Percentiles rank a stretch among this genome's conserved stretches.
Conservation (phyloP, 805 yeast genomes). For the Dipodascopsis tothii region DNA sequence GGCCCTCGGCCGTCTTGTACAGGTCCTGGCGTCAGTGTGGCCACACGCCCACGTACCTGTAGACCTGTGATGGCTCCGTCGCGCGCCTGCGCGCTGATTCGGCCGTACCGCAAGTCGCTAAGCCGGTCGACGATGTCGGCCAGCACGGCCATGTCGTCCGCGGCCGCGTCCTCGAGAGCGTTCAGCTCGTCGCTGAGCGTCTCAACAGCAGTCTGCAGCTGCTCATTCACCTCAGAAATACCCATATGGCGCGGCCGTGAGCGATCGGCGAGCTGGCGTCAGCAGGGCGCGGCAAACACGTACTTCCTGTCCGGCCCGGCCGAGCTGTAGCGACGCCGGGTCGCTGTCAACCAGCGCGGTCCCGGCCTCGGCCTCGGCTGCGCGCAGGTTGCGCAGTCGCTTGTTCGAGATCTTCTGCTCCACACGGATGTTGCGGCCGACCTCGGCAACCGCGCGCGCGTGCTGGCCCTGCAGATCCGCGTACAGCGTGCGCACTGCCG, state of each 20-base stretch:
- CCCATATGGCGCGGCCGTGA: slow-evolving; percentile 2
- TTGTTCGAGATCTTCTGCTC: slow-evolving; percentile 7
- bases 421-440: slow-evolving; percentile 6
- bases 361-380: no score
- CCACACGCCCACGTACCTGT: not conserved
- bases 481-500: slow-evolving; percentile 8
- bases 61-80: slow-evolving; percentile 7
- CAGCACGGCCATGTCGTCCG: slow-evolving; percentile 1
- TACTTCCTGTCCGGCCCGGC: no score
- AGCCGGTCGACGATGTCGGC: slow-evolving; percentile 9
- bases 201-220: slow-evolving; percentile 14
- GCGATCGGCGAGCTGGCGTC: no score
- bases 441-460: not conserved
- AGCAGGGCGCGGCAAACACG: no score
- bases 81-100: slow-evolving; percentile 1
- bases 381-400: not conserved
- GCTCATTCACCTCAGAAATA: slow-evolving; percentile 6
- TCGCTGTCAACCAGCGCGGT: no score
- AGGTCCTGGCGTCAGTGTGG: not conserved
- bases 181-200: slow-evolving; percentile 2
- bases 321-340: no score
- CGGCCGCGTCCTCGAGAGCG: slow-evolving; percentile 1
- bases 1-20: not conserved
- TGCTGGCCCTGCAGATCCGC: slow-evolving; percentile 8
- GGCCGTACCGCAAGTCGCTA: slow-evolving; percentile 17